These are phyloP conservation scores for Infundibulicybe gibba DNA, from an alignment of 768 basidiomycete genomes.

Conservation along the genomic window DNA sequence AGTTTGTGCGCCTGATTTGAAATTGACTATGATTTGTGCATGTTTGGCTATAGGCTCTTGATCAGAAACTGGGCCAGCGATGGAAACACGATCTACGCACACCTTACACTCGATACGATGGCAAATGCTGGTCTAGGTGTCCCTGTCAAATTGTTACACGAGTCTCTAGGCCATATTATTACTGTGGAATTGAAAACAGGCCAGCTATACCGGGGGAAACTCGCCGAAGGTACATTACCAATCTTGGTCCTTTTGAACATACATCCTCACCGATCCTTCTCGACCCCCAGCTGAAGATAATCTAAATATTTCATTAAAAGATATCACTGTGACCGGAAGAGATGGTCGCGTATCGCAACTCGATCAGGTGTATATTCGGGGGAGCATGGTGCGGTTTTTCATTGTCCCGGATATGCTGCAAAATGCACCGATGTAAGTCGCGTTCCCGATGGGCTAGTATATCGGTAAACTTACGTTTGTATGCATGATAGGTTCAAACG, in stretches of 20 bases:
- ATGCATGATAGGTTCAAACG: slow-evolving; percentile 84
- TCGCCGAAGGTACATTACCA: slow-evolving; percentile 80
- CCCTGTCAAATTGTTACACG: slow-evolving; percentile 94
- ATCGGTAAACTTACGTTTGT: too few relatives aligned
- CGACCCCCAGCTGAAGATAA: slow-evolving; percentile 90
- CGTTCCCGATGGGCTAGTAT: neutral
- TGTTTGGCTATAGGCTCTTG: too few relatives aligned
- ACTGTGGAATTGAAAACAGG: slow-evolving; percentile 99
- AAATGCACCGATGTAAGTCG: slow-evolving; percentile 93
- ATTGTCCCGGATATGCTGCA: slow-evolving; percentile 99
- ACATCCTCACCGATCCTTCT: slow-evolving; percentile 7
- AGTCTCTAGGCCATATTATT: slow-evolving; percentile 93
- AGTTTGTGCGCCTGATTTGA: too few relatives aligned
- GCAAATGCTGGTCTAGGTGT: slow-evolving; percentile 76
- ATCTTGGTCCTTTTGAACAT: slow-evolving; percentile 11
- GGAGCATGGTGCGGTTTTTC: slow-evolving; percentile 97
- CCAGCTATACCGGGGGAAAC: slow-evolving; percentile 94
- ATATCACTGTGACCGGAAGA: slow-evolving; percentile 96
- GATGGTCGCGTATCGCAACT: slow-evolving; percentile 98
- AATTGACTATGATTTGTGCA: too few relatives aligned
- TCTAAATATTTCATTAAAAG: slow-evolving; percentile 91
- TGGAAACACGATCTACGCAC: too few relatives aligned
- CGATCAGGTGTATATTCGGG: slow-evolving; percentile 98
- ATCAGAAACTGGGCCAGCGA: too few relatives aligned
- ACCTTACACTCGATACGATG: slow-evolving; percentile 24